A percentile compares a stretch with the other conserved stretches of the same genome.
phyloP scores from a whole-genome alignment of 495 filamentous ascomycete genomes.

The Hyphodiscus hymeniophilus region DNA sequence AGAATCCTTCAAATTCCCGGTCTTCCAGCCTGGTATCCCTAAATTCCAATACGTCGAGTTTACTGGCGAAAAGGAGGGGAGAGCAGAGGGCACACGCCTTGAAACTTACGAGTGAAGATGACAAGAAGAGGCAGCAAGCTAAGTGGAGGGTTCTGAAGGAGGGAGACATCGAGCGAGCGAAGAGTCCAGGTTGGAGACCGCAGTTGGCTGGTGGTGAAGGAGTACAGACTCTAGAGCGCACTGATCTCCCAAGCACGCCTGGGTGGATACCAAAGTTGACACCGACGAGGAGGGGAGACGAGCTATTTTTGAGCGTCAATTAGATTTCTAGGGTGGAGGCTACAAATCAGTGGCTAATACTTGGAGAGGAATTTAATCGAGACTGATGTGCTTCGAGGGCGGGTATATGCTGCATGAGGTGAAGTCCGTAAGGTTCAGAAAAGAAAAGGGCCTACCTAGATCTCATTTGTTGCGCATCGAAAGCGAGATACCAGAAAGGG shows the following conservation, averaged over 20 bases:
- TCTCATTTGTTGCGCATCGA: no score
- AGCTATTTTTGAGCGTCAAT: constrained; percentile 35
- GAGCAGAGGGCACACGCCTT: constrained; percentile 36
- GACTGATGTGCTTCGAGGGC: no score
- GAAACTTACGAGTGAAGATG: constrained; percentile 22
- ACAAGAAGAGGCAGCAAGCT: constrained; percentile 12
- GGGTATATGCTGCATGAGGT: no score
- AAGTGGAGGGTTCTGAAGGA: constrained; percentile 20
- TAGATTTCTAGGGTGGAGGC: no score
- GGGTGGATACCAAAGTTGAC: constrained; percentile 43
- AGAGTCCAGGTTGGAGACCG: constrained; percentile 17
- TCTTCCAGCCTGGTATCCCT: not conserved
- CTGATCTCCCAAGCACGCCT: constrained; percentile 35
- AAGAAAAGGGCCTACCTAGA: no score
- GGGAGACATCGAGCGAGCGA: constrained; percentile 18
- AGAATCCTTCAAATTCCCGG: not conserved
- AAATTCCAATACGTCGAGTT: constrained; percentile 23
- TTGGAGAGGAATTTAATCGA: no score
- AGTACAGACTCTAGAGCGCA: constrained; percentile 1
- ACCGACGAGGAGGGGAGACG: constrained; percentile 37
- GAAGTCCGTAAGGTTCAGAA: no score
- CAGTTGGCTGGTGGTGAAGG: not conserved
- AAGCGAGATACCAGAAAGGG: no score
- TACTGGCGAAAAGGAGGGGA: constrained; percentile 42
- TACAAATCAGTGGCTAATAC: no score